These are phyloP conservation scores for Microdochium trichocladiopsis DNA, from an alignment of 2,329 filamentous ascomycete species.

Conservation along the genomic window DNA sequence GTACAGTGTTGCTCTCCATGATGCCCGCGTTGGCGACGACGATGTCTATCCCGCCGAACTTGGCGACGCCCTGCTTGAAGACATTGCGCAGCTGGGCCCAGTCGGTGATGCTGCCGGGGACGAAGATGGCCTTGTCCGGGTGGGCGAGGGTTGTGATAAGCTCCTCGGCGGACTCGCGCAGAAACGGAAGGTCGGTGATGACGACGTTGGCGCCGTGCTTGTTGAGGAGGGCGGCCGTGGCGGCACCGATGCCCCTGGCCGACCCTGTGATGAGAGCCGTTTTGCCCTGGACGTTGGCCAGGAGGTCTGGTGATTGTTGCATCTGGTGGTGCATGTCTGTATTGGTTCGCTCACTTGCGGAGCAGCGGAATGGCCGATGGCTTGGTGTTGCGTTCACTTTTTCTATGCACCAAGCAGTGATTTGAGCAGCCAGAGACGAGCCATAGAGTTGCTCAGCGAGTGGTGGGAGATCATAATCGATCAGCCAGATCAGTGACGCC, in stretches of 20 bases:
- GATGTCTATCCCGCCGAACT: conserved; percentile 27
- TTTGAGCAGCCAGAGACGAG: no score
- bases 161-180: conserved; percentile 13
- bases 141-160: conserved; percentile 20
- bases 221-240: conserved; percentile 27
- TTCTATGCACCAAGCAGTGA: no score
- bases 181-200: conserved; percentile 24
- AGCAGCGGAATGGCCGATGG: no score
- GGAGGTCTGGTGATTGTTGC: conserved; percentile 1
- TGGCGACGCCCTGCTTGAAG: conserved; percentile 20
- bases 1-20: conserved; percentile 18
- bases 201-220: conserved; percentile 27
- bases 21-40: conserved; percentile 34
- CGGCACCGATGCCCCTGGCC: conserved; percentile 31
- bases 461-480: no score
- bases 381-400: no score
- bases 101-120: conserved; percentile 24
- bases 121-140: conserved; percentile 21
- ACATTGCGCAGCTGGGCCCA: conserved; percentile 26
- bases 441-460: no score
- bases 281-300: conserved; percentile 13
- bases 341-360: neutral
- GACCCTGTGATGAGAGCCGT: conserved; percentile 31
- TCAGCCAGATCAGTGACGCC: no score
- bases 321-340: neutral